phyloP scores from a whole-genome alignment of 331 rosid species.

The Rhamnella rubrinervis region DNA sequence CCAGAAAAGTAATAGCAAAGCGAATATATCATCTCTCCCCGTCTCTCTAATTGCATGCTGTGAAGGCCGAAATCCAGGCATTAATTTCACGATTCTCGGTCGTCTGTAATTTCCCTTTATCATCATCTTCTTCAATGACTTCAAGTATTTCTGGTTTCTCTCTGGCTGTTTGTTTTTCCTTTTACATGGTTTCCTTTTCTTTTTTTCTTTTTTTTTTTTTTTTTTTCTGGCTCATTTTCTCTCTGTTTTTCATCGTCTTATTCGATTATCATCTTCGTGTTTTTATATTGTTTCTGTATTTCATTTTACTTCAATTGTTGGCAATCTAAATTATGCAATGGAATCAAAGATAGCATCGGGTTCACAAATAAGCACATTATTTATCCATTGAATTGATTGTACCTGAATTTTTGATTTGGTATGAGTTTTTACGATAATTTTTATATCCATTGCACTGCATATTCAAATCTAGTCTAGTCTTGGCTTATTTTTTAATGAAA shows the following conservation, averaged over 20 bases:
- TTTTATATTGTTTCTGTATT: no score
- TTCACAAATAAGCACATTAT: no score
- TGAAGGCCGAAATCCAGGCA: not conserved
- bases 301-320: no score
- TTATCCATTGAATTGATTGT: no score
- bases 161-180: not conserved
- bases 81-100: not conserved
- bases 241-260: no score
- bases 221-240: not conserved
- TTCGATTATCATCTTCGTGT: no score
- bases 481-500: not conserved
- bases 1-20: not conserved
- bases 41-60: not conserved
- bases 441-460: not conserved
- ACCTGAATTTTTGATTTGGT: not conserved
- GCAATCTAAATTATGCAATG: no score
- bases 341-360: no score
- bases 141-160: not conserved
- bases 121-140: not conserved
- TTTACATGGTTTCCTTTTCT: not conserved
- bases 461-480: not conserved
- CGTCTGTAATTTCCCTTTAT: constrained; percentile 30
- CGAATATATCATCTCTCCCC: not conserved
- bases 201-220: not conserved
- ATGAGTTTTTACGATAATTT: not conserved